Evolutionary conservation across 2,329 filamentous ascomycete species (phyloP), one percentile per base, ranked within the genome.

Genomic region (Metarhizium brunneum): DNA sequence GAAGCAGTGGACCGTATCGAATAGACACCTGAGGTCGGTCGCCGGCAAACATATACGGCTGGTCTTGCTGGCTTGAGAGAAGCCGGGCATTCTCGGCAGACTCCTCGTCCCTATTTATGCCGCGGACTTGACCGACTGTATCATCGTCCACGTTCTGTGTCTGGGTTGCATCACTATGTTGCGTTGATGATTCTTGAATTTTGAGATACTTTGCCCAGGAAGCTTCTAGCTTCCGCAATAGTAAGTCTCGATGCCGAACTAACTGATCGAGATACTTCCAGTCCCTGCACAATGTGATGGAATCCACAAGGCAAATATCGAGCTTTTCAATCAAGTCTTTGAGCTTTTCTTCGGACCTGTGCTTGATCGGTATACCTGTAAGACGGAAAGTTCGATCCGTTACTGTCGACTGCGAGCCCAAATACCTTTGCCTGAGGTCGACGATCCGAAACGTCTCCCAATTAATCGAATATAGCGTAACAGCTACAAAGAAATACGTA

Each of bases 321-420:
- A 99, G 75, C 58, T 86, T 87, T 65, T 99, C 92, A 30, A 99
- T 84, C 55, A 96, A 86, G 3, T 88, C 78, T 67, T 90, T 94
- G 62, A 99, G 90, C 63, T 86, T 86, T 10, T 84, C 81, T 68
- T 97, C 92, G 0, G 87, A 87, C 56, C 89, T 82, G 57, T 97
- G 73, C 29, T 92, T 85, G 3, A 71, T 67, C 0, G 95, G 94
- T 25, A 99, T 92, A 0, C 92, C 92, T 0, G 92, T 94, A 18
- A 99, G 74, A 29, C 90, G 86, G 64, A 99, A 92, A 0, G 94
- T 99, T 36, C 92, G 85, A 71, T 99, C 94, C 1, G 94, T 97
- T 53, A 96, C 83, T n/a, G 92, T 97, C 0, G 88, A 92, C 70
- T 97, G 92, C 25, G 86, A 90, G 13, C 94, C 94, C 10, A 99